These are phyloP conservation scores for Pythium biforme DNA, from an alignment of 352 stramenopile genomes.

Conservation along the genomic window DNA sequence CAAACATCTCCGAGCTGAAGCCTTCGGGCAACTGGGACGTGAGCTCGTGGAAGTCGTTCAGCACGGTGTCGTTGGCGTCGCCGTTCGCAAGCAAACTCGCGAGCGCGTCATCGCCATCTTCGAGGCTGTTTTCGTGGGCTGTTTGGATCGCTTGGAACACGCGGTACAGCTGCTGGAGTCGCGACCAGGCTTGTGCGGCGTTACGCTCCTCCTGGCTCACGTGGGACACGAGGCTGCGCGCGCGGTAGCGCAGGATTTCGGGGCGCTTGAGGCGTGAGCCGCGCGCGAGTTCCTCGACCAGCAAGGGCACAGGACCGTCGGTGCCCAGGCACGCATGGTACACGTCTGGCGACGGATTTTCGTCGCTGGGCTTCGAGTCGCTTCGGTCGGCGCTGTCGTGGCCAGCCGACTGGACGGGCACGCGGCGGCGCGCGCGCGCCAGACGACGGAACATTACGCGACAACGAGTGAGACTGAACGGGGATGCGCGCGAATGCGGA, in stretches of 20 bases:
- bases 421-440: conserved; percentile 51
- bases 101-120: conserved; percentile 24
- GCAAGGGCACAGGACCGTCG: conserved; percentile 24
- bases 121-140: conserved; percentile 31
- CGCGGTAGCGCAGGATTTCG: conserved; percentile 18
- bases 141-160: conserved; percentile 46
- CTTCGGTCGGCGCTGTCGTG: conserved; percentile 48
- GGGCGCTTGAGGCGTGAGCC: conserved; percentile 12
- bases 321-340: conserved; percentile 36
- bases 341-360: conserved; percentile 35
- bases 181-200: conserved; percentile 51
- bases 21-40: conserved; percentile 51
- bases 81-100: conserved; percentile 9
- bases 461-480: neutral
- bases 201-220: conserved; percentile 46
- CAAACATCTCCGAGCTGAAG: conserved; percentile 74
- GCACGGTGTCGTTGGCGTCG: conserved; percentile 31
- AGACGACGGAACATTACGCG: conserved; percentile 56
- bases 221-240: conserved; percentile 23
- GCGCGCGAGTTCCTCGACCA: conserved; percentile 20
- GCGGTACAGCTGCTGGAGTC: conserved; percentile 56
- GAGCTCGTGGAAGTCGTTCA: conserved; percentile 57
- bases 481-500: neutral
- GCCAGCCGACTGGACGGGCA: conserved; percentile 55
- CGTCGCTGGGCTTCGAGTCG: conserved; percentile 26